phyloP scores from a whole-genome alignment of 2,329 filamentous ascomycete species.

The Nothophoma quercina region DNA sequence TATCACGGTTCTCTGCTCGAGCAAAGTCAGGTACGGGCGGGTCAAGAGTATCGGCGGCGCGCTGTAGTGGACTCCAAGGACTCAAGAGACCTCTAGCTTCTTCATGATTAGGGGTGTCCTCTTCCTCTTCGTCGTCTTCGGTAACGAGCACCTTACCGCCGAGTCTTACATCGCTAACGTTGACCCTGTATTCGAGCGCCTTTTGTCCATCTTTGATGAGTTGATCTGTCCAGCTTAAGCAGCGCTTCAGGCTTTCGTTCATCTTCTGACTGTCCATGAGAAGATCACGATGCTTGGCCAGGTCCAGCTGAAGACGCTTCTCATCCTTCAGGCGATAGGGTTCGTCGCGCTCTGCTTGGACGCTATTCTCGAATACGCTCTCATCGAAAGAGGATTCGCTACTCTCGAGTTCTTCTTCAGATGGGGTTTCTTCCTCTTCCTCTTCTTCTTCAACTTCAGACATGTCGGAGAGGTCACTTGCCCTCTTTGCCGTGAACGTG shows the following conservation, averaged over 20 bases:
- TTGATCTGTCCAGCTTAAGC: slow-evolving; percentile 87
- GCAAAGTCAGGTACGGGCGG: slow-evolving; percentile 19
- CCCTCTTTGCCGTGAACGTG: slow-evolving; percentile 38
- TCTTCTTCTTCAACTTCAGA: slow-evolving; percentile 45
- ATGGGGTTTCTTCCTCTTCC: slow-evolving; percentile 50
- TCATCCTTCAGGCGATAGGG: slow-evolving; percentile 77
- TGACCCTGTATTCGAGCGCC: slow-evolving; percentile 83
- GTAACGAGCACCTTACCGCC: slow-evolving; percentile 79
- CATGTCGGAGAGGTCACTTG: slow-evolving; percentile 50
- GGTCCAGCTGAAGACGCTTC: slow-evolving; percentile 80
- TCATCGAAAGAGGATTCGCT: slow-evolving; percentile 63
- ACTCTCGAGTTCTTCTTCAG: slow-evolving; percentile 56
- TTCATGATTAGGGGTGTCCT: slow-evolving; percentile 22
- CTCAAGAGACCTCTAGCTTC: slow-evolving; percentile 45
- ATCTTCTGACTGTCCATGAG: slow-evolving; percentile 92
- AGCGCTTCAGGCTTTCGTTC: slow-evolving; percentile 91
- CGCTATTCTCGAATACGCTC: slow-evolving; percentile 50
- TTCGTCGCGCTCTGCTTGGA: slow-evolving; percentile 53
- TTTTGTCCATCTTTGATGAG: slow-evolving; percentile 89
- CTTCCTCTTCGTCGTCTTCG: slow-evolving; percentile 64
- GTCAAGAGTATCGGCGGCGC: slow-evolving; percentile 27
- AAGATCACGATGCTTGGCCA: slow-evolving; percentile 87
- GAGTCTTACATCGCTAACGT: slow-evolving; percentile 78
- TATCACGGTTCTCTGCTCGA: slow-evolving; percentile 47
- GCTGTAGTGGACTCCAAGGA: slow-evolving; percentile 46